phyloP scores from a whole-genome alignment of 2,329 filamentous ascomycete species.

The Stachybotrys chartarum region DNA sequence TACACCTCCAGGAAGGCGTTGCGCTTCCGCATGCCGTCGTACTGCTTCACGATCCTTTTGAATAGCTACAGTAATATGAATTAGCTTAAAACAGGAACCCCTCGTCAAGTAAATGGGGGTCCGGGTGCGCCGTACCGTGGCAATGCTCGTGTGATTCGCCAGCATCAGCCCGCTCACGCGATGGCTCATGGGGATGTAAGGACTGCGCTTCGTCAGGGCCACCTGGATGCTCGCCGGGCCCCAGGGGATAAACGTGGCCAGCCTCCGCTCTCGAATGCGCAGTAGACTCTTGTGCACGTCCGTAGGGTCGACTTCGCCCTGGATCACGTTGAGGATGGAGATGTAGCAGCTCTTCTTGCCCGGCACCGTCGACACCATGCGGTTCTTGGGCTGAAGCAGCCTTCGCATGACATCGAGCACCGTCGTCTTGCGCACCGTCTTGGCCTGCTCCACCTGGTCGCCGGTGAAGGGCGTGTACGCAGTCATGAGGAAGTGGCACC shows the following conservation, averaged over 20 bases:
- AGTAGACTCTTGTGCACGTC: slow-evolving; percentile 98
- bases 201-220: slow-evolving; percentile 90
- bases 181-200: slow-evolving; percentile 89
- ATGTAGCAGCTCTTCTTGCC: slow-evolving; percentile 99
- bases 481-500: slow-evolving; percentile 97
- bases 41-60: slow-evolving; percentile 86
- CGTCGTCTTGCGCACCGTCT: slow-evolving; percentile 96
- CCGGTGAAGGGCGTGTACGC: slow-evolving; percentile 97
- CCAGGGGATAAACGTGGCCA: slow-evolving; percentile 98
- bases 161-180: slow-evolving; percentile 95
- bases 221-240: slow-evolving; percentile 97
- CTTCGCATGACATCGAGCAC: slow-evolving; percentile 96
- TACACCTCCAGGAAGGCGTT: slow-evolving; percentile 96
- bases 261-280: slow-evolving; percentile 84
- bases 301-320: slow-evolving; percentile 95
- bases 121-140: slow-evolving; percentile 54
- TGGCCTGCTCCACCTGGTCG: slow-evolving; percentile 92
- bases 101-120: neutral
- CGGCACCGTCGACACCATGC: slow-evolving; percentile 95
- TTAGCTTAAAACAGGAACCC: neutral
- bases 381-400: slow-evolving; percentile 93
- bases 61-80: slow-evolving; percentile 54
- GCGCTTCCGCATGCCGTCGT: slow-evolving; percentile 88
- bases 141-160: slow-evolving; percentile 95
- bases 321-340: slow-evolving; percentile 96